These are phyloP conservation scores for Lasiodiplodia sp. DNA, from an alignment of 2,329 filamentous ascomycete species.

Conservation along the genomic window DNA sequence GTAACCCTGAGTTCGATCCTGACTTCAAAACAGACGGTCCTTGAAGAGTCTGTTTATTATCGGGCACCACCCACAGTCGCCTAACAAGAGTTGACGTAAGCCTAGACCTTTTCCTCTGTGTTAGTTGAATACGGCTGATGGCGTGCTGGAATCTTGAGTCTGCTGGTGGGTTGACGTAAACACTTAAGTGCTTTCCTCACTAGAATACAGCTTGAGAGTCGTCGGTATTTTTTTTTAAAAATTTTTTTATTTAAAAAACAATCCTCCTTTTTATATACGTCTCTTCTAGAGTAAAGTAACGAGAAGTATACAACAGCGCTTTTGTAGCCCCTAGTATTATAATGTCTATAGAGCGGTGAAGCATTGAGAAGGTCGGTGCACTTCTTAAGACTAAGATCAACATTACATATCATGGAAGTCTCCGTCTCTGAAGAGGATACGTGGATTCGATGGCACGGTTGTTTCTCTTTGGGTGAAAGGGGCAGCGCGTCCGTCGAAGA, in stretches of 20 bases:
- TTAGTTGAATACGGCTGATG: not conserved
- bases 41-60: not conserved
- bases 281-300: not conserved
- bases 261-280: too few species aligned
- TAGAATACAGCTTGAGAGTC: not conserved
- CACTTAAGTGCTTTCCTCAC: too few species aligned
- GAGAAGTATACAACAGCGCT: not conserved
- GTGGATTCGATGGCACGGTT: slow-evolving; percentile 24
- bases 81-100: not conserved
- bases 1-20: not conserved
- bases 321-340: not conserved
- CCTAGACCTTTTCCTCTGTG: not conserved
- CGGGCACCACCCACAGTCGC: not conserved
- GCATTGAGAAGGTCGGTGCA: not conserved
- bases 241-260: too few species aligned
- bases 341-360: slow-evolving; percentile 9
- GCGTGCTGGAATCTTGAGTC: not conserved
- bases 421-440: slow-evolving; percentile 21
- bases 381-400: slow-evolving; percentile 11
- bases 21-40: not conserved
- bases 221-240: not conserved
- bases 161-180: too few species aligned
- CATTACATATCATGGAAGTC: not conserved
- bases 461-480: slow-evolving; percentile 20
- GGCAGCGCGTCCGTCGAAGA: slow-evolving; percentile 4